Evolutionary conservation across 495 filamentous ascomycete genomes (phyloP), one percentile per base, ranked within the genome.

Genomic region (Astrothelium macrocarpum): DNA sequence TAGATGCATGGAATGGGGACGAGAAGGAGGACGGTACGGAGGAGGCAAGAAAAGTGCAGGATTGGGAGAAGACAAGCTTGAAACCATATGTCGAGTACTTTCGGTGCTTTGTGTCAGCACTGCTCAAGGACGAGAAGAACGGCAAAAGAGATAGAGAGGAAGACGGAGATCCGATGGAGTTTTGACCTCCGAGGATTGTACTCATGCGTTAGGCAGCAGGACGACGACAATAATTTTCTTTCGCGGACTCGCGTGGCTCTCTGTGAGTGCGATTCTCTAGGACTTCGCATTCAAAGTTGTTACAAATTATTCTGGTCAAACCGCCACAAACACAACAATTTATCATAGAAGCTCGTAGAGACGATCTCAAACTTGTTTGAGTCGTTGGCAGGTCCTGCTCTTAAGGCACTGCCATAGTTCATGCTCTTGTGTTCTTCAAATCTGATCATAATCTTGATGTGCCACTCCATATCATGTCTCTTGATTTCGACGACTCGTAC

Each of bases 1-100:
- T 97, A 67, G 90, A 95, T 69, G 76, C 75, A 39, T 96, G 89
- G 82, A 82, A 85, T 70, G 70, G 67, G 12, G 78, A 82, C 58
- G 67, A 72, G 7, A 71, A 72, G 0, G 76, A 67, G 7, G 76
- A 75, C 14, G 73, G 66, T 12, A 67, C 69, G 32, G 64, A 63
- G 71, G 80, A 69, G 71, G 60, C 64, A 58, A 80, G 81, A 64
- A 84, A 78, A 63, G 66, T 89, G 43, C 84, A 84, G 72, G 95
- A 98, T 72, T 97, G 91, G 82, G 93, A 98, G 78, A 97, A 96
- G 82, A 98, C 94, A 32, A 89, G 90, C 61, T 74, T 98, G 66
- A 95, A 88, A 76, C 90, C 92, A 53, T 97, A 95, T 74, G 84
- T 97, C 20, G 91, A 97, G 56, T 85, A 85, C 68, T 97, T 97